These are phyloP conservation scores for Didymella keratinophila DNA, from an alignment of 2,329 filamentous ascomycete genomes.

Conservation along the genomic window DNA sequence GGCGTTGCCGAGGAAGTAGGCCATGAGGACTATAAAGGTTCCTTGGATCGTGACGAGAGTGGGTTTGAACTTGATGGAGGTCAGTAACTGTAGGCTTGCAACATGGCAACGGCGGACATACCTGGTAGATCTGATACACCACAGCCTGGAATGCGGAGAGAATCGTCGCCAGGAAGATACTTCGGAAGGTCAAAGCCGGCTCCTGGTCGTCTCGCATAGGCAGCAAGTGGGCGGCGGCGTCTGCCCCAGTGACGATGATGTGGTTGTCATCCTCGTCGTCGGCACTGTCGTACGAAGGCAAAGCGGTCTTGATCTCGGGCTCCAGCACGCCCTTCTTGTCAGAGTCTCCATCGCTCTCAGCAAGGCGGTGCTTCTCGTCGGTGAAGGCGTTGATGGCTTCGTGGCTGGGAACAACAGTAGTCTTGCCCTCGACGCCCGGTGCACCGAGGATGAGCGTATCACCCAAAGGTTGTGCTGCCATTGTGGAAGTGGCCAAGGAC, in stretches of 20 bases:
- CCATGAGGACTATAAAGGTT: slow-evolving; percentile 28
- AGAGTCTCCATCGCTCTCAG: slow-evolving; percentile 4
- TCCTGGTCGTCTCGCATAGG: slow-evolving; percentile 25
- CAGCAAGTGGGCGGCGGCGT: slow-evolving; percentile 26
- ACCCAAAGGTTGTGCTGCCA: slow-evolving; percentile 25
- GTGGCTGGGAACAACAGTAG: slow-evolving; percentile 18
- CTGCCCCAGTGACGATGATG: slow-evolving; percentile 26
- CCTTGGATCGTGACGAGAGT: slow-evolving; percentile 26
- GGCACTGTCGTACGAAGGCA: slow-evolving; percentile 17
- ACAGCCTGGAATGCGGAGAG: slow-evolving; percentile 27
- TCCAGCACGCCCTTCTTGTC: slow-evolving; percentile 20
- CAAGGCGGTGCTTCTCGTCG: slow-evolving; percentile 23
- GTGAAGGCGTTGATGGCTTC: slow-evolving; percentile 23
- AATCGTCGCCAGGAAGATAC: slow-evolving; percentile 21
- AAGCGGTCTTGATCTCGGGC: slow-evolving; percentile 22
- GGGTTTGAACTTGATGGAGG: slow-evolving; percentile 23
- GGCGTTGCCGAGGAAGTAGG: slow-evolving; percentile 24
- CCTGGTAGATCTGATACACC: slow-evolving; percentile 27
- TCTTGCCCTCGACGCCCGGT: slow-evolving; percentile 24
- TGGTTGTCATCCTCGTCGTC: slow-evolving; percentile 19
- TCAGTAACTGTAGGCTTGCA: not conserved
- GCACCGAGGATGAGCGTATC: slow-evolving; percentile 22
- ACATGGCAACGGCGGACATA: not conserved
- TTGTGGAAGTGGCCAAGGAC: not conserved
- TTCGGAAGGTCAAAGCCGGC: slow-evolving; percentile 22